Base-by-base conservation (phyloP, 129 eudicot genomes). In the Cynara cardunculus region DNA sequence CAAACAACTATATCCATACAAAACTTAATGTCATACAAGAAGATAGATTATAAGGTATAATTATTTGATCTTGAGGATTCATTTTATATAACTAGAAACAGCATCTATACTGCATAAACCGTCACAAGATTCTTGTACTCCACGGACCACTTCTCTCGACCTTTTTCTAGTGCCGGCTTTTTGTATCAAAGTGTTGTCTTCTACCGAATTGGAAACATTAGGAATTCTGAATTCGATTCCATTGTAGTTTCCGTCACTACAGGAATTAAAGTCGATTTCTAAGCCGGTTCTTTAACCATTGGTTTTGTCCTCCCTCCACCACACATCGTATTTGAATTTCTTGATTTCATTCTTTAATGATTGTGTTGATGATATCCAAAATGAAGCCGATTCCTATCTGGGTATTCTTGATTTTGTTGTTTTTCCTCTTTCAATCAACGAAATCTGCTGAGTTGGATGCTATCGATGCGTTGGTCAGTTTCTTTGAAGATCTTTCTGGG, bases 351-450 rank as follows among this genome's bases (percentile, higher is more conserved):
- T 61, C n/a, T 71, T 56, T 81, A 80, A 71, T 32, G 64, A 72
- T 71, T 77, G 31, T 49, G 30, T 32, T n/a, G 35, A 73, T 41
- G 46, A 25, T 28, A 62, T 66, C 19, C 30, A 85, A 83, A 26
- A 90, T 90, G 95, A 88, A 73, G 71, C 84, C 37, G 68, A 67
- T 85, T 67, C 71, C 76, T 34, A 69, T 79, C 25, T 85, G 84
- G 86, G 82, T 74, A 16, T 70, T 78, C 35, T 19, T 90, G 24
- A 4, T 84, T 72, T 69, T 78, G 3, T 27, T 88, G 31, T 69
- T 82, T 82, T 65, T 90, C 69, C 64, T 88, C 31, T 0, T 82
- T 21, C 78, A 79, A 49, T 16, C 83, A 30, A 74, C 85, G n/a
- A 73, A 32, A 25, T 85, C 90, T 2, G 83, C 80, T n/a, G 90